phyloP scores from a whole-genome alignment of 2,329 filamentous ascomycete species.

The Chalara sp. region DNA sequence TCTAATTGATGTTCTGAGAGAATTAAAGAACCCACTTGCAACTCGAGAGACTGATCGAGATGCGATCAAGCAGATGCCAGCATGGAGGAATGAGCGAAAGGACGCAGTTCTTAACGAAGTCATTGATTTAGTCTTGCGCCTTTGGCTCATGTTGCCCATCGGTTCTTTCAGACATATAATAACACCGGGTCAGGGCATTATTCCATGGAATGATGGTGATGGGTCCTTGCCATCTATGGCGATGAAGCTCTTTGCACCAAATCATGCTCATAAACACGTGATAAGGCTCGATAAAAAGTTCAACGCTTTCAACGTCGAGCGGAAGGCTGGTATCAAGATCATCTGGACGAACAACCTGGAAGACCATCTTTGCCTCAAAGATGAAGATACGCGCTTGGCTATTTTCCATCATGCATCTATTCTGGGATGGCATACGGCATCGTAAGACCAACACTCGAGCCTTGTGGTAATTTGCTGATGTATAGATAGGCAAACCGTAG shows the following conservation, averaged over 20 bases:
- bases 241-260: not conserved
- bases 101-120: not conserved
- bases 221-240: too few species aligned
- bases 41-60: too few species aligned
- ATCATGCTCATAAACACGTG: not conserved
- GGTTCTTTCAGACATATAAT: not conserved
- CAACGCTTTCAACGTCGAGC: not conserved
- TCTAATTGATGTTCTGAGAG: too few species aligned
- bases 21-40: too few species aligned
- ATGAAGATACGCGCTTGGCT: constrained; percentile 30
- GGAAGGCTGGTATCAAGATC: constrained; percentile 2
- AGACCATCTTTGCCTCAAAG: constrained; percentile 32
- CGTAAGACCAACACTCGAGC: too few species aligned
- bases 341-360: constrained; percentile 31
- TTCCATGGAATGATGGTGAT: not conserved
- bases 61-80: too few species aligned
- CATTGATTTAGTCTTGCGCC: not conserved
- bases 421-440: too few species aligned
- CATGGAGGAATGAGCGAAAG: too few species aligned
- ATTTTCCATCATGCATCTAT: constrained; percentile 34
- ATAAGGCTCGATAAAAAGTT: not conserved
- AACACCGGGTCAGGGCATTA: not conserved
- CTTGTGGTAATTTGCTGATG: too few species aligned
- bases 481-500: too few species aligned
- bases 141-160: not conserved